A percentile compares a stretch with the other conserved stretches of the same genome.
Conservation (phyloP, 495 filamentous ascomycete species). For the Tuber umbilicatum region DNA sequence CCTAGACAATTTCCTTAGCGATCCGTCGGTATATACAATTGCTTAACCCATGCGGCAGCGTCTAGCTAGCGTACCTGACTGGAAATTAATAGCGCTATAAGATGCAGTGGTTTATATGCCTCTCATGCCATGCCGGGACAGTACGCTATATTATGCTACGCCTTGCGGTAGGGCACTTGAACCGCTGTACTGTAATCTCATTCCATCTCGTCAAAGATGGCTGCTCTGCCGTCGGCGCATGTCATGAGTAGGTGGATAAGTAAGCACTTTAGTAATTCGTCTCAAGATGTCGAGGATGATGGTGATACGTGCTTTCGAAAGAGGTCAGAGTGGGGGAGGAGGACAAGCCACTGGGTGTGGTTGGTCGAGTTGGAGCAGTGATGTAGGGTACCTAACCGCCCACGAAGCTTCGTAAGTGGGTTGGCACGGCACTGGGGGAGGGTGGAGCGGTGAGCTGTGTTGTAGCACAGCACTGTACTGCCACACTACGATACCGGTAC, state of each 20-base stretch:
- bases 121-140: neutral
- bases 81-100: neutral
- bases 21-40: neutral
- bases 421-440: neutral
- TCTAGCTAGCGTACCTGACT: neutral
- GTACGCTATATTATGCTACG: neutral
- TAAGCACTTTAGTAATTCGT: neutral
- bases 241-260: neutral
- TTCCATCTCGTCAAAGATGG: neutral
- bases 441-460: neutral
- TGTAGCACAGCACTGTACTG: neutral
- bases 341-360: neutral
- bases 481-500: neutral
- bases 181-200: neutral
- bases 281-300: neutral
- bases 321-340: neutral
- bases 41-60: neutral
- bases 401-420: neutral
- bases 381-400: neutral
- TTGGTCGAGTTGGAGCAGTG: neutral
- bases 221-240: neutral
- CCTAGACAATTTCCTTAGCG: neutral
- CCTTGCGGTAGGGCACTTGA: neutral
- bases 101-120: neutral
- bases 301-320: neutral